Evolutionary conservation across 2,329 filamentous ascomycete species (phyloP), one percentile per base, ranked within the genome.

Genomic region (Stagonosporopsis tanaceti): DNA sequence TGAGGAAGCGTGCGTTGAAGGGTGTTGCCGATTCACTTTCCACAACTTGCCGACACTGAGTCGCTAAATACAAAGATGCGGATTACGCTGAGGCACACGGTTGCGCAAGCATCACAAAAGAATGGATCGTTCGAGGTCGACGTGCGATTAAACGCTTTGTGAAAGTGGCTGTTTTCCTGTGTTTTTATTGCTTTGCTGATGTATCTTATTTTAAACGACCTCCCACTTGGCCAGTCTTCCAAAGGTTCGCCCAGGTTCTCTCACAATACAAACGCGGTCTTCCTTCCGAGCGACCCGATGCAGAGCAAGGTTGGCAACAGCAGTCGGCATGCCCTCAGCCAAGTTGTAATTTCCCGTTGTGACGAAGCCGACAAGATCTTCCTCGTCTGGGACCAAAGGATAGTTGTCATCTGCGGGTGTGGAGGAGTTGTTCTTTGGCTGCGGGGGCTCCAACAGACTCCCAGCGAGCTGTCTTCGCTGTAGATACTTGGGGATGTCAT

Each of bases 301-400:
- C 0, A 89, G 79, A 14, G 86, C 80, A 25, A 98, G 71, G 47
- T 85, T 89, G 0, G 90, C 95, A 57, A 98, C 82, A 0, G 88
- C 94, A 15, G 87, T 87, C 0, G 89, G 91, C 63, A 84, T 85
- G 0, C 94, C 95, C 62, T 90, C 86, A 2, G 86, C 85, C 2
- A 98, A 83, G 68, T 89, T 93, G 73, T 89, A 97, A 47, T 91
- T 89, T 0, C 94, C 95, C 1, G 89, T 90, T 2, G 93, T 97
- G 24, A 97, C 88, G 73, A 96, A 99, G 0, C 95, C 95, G 47
- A 98, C 85, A 12, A 98, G 81, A 72, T 97, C 91, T 22, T 85
- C 81, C 60, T 87, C 87, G 9, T 82, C 81, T 0, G 94, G 94
- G n/a, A 93, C 87, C 0, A 87, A 71, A 0, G 89, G 89, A 64